phyloP scores from a whole-genome alignment of 345 rosid genomes.

The Angophora floribunda region DNA sequence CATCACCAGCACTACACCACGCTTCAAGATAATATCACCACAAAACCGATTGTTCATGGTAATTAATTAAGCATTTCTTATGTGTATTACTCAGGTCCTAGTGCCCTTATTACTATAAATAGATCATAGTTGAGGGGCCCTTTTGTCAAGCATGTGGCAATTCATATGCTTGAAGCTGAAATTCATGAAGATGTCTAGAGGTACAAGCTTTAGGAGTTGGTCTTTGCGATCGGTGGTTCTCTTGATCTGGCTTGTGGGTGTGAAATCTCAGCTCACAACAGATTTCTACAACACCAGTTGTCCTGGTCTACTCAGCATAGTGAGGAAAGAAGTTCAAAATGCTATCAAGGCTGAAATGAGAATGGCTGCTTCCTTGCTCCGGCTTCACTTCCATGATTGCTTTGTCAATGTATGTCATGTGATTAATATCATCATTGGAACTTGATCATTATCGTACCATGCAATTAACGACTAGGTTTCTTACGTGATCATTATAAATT shows the following conservation, averaged over 20 bases:
- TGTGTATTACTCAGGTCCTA: neutral
- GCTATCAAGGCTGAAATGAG: slow-evolving; percentile 49
- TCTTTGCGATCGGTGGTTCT: slow-evolving; percentile 2
- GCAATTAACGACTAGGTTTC: neutral
- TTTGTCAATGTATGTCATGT: slow-evolving; percentile 46
- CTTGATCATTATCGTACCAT: neutral
- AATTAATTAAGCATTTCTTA: neutral
- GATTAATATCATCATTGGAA: neutral
- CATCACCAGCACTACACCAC: slow-evolving; percentile 25
- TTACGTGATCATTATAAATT: neutral
- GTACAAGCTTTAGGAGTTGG: slow-evolving; percentile 2
- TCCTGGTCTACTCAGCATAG: slow-evolving; percentile 31
- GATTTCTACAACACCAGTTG: slow-evolving; percentile 41
- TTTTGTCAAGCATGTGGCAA: neutral
- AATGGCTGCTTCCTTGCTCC: slow-evolving; percentile 65
- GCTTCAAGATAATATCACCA: neutral
- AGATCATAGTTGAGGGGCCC: neutral
- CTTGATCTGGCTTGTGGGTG: slow-evolving; percentile 19
- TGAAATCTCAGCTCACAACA: slow-evolving; percentile 32
- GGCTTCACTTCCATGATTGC: slow-evolving; percentile 71
- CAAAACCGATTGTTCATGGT: neutral
- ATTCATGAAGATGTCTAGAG: slow-evolving; percentile 1
- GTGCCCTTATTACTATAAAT: neutral
- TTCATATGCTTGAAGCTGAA: neutral
- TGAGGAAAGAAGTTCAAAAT: slow-evolving; percentile 23